phyloP scores from a whole-genome alignment of 768 basidiomycete genomes.

The Lactarius vividus region DNA sequence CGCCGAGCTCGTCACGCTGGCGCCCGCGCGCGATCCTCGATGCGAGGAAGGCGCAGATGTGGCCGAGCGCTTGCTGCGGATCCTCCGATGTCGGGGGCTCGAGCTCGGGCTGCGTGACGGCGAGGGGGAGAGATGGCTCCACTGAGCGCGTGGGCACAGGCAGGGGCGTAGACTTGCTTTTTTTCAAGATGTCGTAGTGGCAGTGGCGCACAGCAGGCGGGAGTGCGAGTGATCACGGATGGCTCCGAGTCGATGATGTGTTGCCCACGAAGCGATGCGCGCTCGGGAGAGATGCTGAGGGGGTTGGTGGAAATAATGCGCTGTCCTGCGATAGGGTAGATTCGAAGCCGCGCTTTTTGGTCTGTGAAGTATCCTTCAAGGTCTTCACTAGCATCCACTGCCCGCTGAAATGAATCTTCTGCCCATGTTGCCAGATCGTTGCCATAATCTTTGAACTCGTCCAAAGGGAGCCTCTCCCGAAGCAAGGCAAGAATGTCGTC shows the following conservation, averaged over 20 bases:
- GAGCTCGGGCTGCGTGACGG: constrained; percentile 14
- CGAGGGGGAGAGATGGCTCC: constrained; percentile 10
- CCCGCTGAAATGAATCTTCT: neutral
- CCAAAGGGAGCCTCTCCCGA: neutral
- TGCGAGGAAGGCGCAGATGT: constrained; percentile 14
- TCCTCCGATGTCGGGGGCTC: constrained; percentile 20
- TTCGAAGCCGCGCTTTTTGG: no score
- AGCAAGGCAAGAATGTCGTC: neutral
- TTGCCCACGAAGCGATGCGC: neutral
- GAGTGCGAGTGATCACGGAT: neutral
- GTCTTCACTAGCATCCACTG: neutral
- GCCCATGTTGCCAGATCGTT: neutral
- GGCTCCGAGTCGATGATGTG: neutral
- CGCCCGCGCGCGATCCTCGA: constrained; percentile 7
- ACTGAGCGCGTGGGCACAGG: neutral
- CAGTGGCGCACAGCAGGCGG: neutral
- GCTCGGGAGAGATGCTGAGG: neutral
- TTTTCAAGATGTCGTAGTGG: neutral
- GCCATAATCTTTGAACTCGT: neutral
- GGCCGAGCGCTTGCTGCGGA: constrained; percentile 4
- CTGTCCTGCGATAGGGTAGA: no score
- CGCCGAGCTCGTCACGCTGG: neutral
- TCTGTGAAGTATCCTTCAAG: no score
- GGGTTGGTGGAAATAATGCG: no score
- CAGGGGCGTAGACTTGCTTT: neutral